A percentile compares a stretch with the other conserved stretches of the same genome.
Evolutionary conservation across 1,284 basidiomycete species (phyloP).

Genomic region (Rhizoctonia solani): DNA sequence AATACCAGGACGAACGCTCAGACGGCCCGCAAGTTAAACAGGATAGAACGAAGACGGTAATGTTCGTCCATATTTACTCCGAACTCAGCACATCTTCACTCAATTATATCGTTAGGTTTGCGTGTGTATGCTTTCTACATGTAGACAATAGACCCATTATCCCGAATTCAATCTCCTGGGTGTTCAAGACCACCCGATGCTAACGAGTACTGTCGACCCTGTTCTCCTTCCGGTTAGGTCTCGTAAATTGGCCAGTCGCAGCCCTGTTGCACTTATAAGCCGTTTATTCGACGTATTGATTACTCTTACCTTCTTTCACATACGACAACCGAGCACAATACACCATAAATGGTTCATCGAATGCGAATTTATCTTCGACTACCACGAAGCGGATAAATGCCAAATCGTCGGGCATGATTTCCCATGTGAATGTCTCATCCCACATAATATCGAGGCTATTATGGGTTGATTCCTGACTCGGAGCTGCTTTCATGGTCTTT

Average conservation of each 20-base stretch:
- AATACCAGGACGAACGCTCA: conserved; percentile 84
- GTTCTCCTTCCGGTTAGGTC: conserved; percentile 28
- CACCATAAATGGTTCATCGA: conserved; percentile 25
- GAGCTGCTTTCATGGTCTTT: conserved; percentile 16
- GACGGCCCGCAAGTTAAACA: conserved; percentile 86
- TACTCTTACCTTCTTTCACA: conserved; percentile 15
- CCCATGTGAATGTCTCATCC: conserved; percentile 30
- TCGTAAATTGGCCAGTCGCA: conserved; percentile 26
- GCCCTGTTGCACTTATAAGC: neutral
- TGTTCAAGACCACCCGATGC: conserved; percentile 11
- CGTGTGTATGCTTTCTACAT: neutral
- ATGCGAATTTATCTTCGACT: conserved; percentile 31
- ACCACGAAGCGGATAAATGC: conserved; percentile 25
- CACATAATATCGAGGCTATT: conserved; percentile 29
- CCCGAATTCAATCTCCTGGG: neutral
- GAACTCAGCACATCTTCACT: neutral
- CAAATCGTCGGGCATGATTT: conserved; percentile 8
- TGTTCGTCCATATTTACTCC: neutral
- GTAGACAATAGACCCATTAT: neutral
- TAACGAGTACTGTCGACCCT: conserved; percentile 24
- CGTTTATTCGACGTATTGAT: neutral
- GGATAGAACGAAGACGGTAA: conserved; percentile 56
- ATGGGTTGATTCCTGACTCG: conserved; percentile 10
- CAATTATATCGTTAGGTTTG: neutral
- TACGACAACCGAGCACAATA: conserved; percentile 24